Evolutionary conservation across 257 asterid genomes (phyloP).

Genomic region (Hygrophila difformis): DNA sequence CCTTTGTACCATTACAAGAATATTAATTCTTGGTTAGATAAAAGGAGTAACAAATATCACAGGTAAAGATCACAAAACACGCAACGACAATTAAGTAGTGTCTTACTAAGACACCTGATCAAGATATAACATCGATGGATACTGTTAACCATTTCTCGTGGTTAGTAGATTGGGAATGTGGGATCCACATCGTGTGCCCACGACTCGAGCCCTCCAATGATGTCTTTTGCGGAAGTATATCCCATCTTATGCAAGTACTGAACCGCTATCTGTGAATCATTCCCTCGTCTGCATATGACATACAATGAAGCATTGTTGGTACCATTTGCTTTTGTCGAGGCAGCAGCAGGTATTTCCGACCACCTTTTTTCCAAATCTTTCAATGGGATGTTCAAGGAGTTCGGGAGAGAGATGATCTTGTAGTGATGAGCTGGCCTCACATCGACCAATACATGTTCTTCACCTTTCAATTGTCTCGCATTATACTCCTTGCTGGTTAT

Average conservation of each 20-base stretch:
- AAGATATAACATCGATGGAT: too few relatives aligned
- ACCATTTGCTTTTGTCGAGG: conserved; percentile 31
- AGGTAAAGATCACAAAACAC: too few relatives aligned
- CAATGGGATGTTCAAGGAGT: conserved; percentile 70
- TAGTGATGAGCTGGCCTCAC: conserved; percentile 93
- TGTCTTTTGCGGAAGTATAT: conserved; percentile 45
- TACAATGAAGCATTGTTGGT: conserved; percentile 38
- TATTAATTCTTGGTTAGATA: too few relatives aligned
- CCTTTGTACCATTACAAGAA: too few relatives aligned
- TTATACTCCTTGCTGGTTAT: conserved; percentile 72
- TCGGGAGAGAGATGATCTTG: conserved; percentile 66
- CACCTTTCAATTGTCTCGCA: conserved; percentile 36
- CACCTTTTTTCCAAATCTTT: conserved; percentile 44
- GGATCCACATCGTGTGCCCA: conserved; percentile 66
- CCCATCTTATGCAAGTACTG: conserved; percentile 40
- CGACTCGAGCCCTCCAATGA: conserved; percentile 62
- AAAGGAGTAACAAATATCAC: too few relatives aligned
- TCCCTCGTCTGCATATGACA: conserved; percentile 86
- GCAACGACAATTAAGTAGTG: too few relatives aligned
- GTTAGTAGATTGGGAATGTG: conserved; percentile 61
- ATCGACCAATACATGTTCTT: conserved; percentile 61
- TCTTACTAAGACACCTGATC: too few relatives aligned
- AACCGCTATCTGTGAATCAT: conserved; percentile 91
- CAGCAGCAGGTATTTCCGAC: conserved; percentile 47
- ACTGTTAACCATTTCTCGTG: too few relatives aligned